phyloP scores from a whole-genome alignment of 2,329 filamentous ascomycete genomes.

The Hypomyces perniciosus region DNA sequence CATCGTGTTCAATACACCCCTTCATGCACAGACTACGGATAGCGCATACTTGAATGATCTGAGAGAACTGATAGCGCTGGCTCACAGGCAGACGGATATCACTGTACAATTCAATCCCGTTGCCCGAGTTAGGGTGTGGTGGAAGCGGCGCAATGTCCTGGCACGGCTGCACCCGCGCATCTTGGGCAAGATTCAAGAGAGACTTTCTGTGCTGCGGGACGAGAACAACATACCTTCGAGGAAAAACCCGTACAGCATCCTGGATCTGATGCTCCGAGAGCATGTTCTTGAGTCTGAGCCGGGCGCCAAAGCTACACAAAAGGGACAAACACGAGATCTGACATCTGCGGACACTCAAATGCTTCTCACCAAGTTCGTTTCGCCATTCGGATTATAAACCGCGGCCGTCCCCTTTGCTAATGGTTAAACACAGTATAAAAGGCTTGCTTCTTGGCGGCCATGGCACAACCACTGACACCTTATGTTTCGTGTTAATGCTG shows the following conservation, averaged over 20 bases:
- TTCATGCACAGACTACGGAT: slow-evolving; percentile 17
- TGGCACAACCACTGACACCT: slow-evolving; percentile 21
- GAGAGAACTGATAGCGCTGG: slow-evolving; percentile 6
- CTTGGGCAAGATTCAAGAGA: slow-evolving; percentile 4
- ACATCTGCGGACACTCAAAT: slow-evolving; percentile 10
- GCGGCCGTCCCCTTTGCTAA: too few species aligned
- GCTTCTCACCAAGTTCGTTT: slow-evolving; percentile 17
- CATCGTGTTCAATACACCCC: slow-evolving; percentile 16
- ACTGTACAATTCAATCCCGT: slow-evolving; percentile 7
- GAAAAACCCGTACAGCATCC: slow-evolving; percentile 15
- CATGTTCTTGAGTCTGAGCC: neutral
- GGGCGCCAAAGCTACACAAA: too few species aligned
- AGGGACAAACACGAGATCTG: neutral
- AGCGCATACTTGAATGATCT: slow-evolving; percentile 15
- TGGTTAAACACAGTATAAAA: too few species aligned
- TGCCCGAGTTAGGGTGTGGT: neutral
- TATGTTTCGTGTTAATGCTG: slow-evolving; percentile 15
- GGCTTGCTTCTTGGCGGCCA: slow-evolving; percentile 22
- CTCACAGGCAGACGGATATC: slow-evolving; percentile 1
- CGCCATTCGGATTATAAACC: too few species aligned
- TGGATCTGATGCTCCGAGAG: slow-evolving; percentile 21
- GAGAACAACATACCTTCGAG: slow-evolving; percentile 16
- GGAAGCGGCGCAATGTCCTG: neutral
- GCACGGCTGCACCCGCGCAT: slow-evolving; percentile 5
- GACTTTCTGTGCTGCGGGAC: slow-evolving; percentile 13